phyloP scores from a whole-genome alignment of 1,284 basidiomycete genomes.

The Singerocomus inundabilis region DNA sequence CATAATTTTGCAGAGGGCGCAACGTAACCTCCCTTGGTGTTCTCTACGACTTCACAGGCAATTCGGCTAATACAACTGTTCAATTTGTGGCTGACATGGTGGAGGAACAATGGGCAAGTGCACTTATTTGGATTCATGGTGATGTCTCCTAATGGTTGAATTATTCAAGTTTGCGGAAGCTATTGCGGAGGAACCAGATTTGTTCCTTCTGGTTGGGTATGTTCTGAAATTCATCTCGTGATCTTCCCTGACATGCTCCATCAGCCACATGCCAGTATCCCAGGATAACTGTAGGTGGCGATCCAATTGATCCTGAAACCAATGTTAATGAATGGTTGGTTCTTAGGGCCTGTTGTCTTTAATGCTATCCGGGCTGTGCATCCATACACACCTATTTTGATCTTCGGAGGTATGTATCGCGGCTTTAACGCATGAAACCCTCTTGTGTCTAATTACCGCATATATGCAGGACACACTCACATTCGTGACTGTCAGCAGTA shows the following conservation, averaged over 20 bases:
- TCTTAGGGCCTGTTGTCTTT: conserved; percentile 65
- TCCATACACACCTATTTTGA: conserved; percentile 70
- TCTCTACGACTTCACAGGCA: conserved; percentile 71
- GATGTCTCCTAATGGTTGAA: neutral
- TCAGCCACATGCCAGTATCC: conserved; percentile 69
- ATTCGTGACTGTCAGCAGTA: conserved; percentile 72
- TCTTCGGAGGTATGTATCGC: conserved; percentile 60
- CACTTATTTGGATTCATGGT: neutral
- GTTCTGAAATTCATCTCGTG: conserved; percentile 18
- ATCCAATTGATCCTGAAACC: neutral
- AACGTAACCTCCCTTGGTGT: conserved; percentile 80
- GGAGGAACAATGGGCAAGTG: conserved; percentile 64
- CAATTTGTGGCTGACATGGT: conserved; percentile 74
- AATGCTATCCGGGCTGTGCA: conserved; percentile 73
- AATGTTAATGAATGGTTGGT: neutral
- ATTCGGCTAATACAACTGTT: conserved; percentile 67
- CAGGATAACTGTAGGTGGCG: conserved; percentile 54
- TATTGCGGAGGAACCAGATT: conserved; percentile 77
- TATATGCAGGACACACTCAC: conserved; percentile 60
- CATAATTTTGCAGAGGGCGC: conserved; percentile 48
- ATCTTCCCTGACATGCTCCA: neutral
- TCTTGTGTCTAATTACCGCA: neutral
- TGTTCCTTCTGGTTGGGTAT: conserved; percentile 73
- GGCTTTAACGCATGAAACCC: neutral
- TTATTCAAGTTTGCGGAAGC: conserved; percentile 65